Conservation (phyloP, 371 early-diverging fungal genomes). For the Globomyces sp. region DNA sequence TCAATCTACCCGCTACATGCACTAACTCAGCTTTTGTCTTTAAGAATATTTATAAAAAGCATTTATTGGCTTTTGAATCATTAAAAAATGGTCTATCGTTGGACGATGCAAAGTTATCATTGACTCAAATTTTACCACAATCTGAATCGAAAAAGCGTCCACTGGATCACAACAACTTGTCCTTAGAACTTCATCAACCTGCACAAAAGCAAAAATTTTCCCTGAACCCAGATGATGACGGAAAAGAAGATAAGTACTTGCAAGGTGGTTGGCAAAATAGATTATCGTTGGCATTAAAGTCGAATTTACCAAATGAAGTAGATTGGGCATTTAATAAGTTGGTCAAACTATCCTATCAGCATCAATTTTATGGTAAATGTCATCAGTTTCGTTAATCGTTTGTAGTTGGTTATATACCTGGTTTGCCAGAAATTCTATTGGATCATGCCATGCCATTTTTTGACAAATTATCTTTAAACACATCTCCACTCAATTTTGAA, state of each 20-base stretch:
- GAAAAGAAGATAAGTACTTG: constrained; percentile 54
- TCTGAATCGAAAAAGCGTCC: too few species aligned
- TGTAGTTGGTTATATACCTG: constrained; percentile 63
- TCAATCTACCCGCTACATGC: constrained; percentile 80
- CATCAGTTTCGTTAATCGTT: too few species aligned
- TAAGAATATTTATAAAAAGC: constrained; percentile 71
- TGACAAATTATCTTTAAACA: constrained; percentile 38
- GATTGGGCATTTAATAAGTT: constrained; percentile 91
- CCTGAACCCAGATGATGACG: constrained; percentile 37
- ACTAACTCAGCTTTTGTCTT: constrained; percentile 81
- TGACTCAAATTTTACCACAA: too few species aligned
- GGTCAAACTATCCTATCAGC: constrained; percentile 63
- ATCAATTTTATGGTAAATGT: constrained; percentile 48
- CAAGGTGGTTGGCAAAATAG: constrained; percentile 72
- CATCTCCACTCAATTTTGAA: constrained; percentile 33
- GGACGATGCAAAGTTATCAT: neutral
- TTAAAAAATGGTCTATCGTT: neutral
- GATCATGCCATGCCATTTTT: constrained; percentile 58
- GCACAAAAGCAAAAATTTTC: neutral
- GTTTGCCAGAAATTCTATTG: constrained; percentile 64
- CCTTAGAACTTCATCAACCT: too few species aligned
- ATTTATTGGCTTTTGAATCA: constrained; percentile 38
- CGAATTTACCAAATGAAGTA: constrained; percentile 80
- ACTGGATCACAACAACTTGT: too few species aligned
- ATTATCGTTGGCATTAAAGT: constrained; percentile 71